Evolutionary conservation across 495 filamentous ascomycete genomes (phyloP), one percentile per base, ranked within the genome.

Genomic region (Neurospora sublineolata): DNA sequence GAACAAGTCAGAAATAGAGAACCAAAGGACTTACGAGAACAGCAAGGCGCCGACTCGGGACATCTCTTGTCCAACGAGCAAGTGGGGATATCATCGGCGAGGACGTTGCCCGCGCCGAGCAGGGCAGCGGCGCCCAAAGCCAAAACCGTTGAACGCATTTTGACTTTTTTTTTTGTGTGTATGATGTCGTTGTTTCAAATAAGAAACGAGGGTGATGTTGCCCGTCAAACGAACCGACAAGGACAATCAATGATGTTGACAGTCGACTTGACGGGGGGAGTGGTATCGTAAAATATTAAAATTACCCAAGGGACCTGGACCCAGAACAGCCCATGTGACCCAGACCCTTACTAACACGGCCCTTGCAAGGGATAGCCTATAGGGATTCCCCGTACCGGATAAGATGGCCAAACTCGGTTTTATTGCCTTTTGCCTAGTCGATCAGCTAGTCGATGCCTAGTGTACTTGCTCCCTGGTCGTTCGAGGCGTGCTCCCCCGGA

Each of bases 21-120:
- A 70, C n/a, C 7, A 11, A 39, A 40, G 40, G 40, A 92, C 91
- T 85, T 85, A 97, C 94, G 91, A 69, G 94, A 97, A 81, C 95
- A 97, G 86, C 94, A 99, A 12, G 94, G 95, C 67, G 88, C 84
- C 68, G 86, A 82, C 70, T 87, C 77, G 3, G 94, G 93, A 81
- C 95, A 99, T 68, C 87, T 87, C 70, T 86, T 87, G 73, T 85
- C 83, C n/a, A 84, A 40, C 76, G 80, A 77, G 72, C 84, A 86
- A 7, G 72, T 37, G 52, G 76, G 72, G 14, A 70, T 52, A 37
- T 75, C 72, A 36, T 72, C 72, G 37, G 82, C 83, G 38, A 84
- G 72, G 20, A 83, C 83, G 52, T 71, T 69, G 4, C 80, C 76
- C 9, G 80, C 81, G 73, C 81, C 80, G 60, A 85, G 75, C n/a